phyloP scores from a whole-genome alignment of 495 filamentous ascomycete genomes.

The Patellaria atrata region DNA sequence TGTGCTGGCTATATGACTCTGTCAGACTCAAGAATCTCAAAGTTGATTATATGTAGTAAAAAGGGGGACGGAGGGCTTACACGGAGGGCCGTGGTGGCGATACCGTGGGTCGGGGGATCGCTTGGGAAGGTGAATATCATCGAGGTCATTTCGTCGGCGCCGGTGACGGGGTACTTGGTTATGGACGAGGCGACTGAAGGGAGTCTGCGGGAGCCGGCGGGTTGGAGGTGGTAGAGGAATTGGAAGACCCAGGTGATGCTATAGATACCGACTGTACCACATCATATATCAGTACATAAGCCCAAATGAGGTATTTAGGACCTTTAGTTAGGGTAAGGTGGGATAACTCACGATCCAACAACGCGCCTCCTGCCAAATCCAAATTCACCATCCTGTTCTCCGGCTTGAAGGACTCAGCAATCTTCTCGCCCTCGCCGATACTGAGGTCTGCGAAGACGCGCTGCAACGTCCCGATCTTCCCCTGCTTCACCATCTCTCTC shows the following conservation, averaged over 20 bases:
- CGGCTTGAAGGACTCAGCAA: too few species aligned
- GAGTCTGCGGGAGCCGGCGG: constrained; percentile 30
- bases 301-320: background rate
- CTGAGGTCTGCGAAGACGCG: constrained; percentile 61
- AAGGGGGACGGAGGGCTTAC: constrained; percentile 29
- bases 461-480: constrained; percentile 61
- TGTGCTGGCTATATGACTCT: constrained; percentile 13
- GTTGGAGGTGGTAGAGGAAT: constrained; percentile 67
- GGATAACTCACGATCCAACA: constrained; percentile 49
- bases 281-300: background rate
- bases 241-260: constrained; percentile 90
- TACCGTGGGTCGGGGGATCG: constrained; percentile 50
- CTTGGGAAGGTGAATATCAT: constrained; percentile 68
- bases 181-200: constrained; percentile 50
- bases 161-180: constrained; percentile 61
- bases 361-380: constrained; percentile 70
- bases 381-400: constrained; percentile 73
- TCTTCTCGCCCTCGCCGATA: constrained; percentile 31
- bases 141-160: constrained; percentile 69
- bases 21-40: too few species aligned
- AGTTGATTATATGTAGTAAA: too few species aligned
- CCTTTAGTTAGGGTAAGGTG: background rate
- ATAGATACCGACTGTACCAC: constrained; percentile 61
- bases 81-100: constrained; percentile 65
- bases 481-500: constrained; percentile 50